Evolutionary conservation across 345 rosid genomes (phyloP), one percentile per base, ranked within the genome.

Genomic region (Firmiana major): DNA sequence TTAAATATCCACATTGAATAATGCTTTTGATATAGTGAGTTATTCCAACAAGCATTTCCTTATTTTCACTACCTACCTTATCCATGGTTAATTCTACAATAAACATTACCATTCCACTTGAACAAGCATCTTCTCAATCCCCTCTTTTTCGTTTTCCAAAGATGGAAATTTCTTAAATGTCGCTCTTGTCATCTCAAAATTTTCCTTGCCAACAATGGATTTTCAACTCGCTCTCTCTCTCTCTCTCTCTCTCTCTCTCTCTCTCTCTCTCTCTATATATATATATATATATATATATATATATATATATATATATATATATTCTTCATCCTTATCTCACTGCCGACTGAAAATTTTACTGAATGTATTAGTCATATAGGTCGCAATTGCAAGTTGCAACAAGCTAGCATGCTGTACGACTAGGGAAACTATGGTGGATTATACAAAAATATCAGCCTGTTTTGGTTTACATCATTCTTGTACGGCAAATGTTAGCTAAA

Each of bases 261-360:
- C n/a, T n/a, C n/a, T n/a, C n/a, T n/a, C n/a, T n/a, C n/a, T n/a
- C n/a, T n/a, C n/a, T n/a, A n/a, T n/a, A n/a, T n/a, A n/a, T n/a
- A n/a, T n/a, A n/a, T n/a, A n/a, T n/a, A n/a, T n/a, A n/a, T n/a
- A 36, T 36, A 36, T 36, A 36, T 36, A 36, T 36, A 36, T 28
- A 49, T 15, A 36, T 22, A 36, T 36, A 36, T 36, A 36, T 36
- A 36, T 36, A 3, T 36, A 4, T 28, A 49, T 15, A 9, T 48
- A 69, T 48, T n/a, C 22, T 17, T 49, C 16, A 70, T 70, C 74
- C 74, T 70, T 48, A 48, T 70, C 74, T 70, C 74, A 2, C 12
- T 16, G 49, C 26, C 59, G 28, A 24, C 43, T 49, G 42, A 70
- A 13, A 49, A 17, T 49, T 49, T 28, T 49, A 9, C 42, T 45